phyloP scores from a whole-genome alignment of 2,329 filamentous ascomycete genomes.

The Exophiala sideris region DNA sequence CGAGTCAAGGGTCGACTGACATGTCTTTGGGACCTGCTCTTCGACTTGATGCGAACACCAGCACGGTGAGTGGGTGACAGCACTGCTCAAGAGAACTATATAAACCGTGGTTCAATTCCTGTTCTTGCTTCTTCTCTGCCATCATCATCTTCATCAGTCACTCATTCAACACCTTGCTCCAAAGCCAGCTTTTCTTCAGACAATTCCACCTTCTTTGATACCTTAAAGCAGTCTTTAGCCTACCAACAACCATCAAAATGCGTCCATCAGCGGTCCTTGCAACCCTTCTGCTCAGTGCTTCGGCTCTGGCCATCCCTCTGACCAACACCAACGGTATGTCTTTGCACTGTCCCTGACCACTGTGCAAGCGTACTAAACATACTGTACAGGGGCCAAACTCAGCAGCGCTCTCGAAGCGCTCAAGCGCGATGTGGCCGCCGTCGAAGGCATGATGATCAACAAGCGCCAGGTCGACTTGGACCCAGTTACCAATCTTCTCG shows the following conservation, averaged over 20 bases:
- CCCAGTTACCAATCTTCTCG: slow-evolving; percentile 2
- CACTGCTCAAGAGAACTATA: slow-evolving; percentile 3
- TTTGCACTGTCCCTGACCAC: background rate
- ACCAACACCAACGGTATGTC: slow-evolving; percentile 6
- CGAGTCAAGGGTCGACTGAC: background rate
- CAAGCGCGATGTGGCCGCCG: slow-evolving; percentile 3
- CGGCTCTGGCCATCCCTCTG: slow-evolving; percentile 21
- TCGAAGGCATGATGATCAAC: background rate
- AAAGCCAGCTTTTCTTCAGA: background rate
- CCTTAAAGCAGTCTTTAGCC: background rate
- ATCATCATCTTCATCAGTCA: slow-evolving; percentile 11
- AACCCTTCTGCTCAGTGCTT: slow-evolving; percentile 17
- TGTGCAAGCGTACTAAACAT: background rate
- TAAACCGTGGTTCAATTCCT: background rate
- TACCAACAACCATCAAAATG: slow-evolving; percentile 18
- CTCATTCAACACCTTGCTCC: slow-evolving; percentile 5
- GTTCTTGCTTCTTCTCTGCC: background rate
- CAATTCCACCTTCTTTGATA: slow-evolving; percentile 3
- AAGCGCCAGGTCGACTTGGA: slow-evolving; percentile 12
- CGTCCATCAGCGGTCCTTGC: slow-evolving; percentile 22
- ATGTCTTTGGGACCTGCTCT: background rate
- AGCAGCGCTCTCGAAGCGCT: slow-evolving; percentile 6
- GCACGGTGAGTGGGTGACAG: background rate
- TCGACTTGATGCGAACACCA: background rate
- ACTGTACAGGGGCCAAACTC: background rate